A percentile compares a stretch with the other conserved stretches of the same genome.
Conservation (phyloP, 495 filamentous ascomycete genomes). For the Neurospora sp. region DNA sequence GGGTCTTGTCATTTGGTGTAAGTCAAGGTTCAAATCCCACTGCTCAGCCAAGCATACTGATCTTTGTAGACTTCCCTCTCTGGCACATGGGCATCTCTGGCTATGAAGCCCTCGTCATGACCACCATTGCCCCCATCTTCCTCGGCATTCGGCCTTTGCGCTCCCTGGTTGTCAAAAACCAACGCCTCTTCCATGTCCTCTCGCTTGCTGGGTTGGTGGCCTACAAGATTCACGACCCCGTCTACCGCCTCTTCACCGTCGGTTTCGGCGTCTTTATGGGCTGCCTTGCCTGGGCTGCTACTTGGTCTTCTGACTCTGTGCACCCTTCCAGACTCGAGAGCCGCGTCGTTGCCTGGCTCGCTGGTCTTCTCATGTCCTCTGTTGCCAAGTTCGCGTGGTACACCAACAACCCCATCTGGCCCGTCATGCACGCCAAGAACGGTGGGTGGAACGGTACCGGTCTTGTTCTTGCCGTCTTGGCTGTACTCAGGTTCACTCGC, state of each 20-base stretch:
- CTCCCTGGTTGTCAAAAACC: slow-evolving; percentile 53
- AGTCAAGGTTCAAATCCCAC: slow-evolving; percentile 22
- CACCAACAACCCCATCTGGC: slow-evolving; percentile 98
- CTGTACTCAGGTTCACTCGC: slow-evolving; percentile 61
- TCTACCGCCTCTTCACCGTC: slow-evolving; percentile 67
- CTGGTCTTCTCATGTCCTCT: slow-evolving; percentile 76
- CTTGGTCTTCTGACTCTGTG: slow-evolving; percentile 65
- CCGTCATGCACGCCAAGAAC: slow-evolving; percentile 77
- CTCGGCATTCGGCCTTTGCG: slow-evolving; percentile 63
- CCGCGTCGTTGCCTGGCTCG: slow-evolving; percentile 65
- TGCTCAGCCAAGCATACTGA: slow-evolving; percentile 11
- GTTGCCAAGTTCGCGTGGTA: slow-evolving; percentile 88
- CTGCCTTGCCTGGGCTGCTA: slow-evolving; percentile 74
- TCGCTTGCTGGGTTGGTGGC: slow-evolving; percentile 72
- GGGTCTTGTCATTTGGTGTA: slow-evolving; percentile 87
- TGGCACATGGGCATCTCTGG: slow-evolving; percentile 99
- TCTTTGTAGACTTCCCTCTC: slow-evolving; percentile 75
- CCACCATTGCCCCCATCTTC: slow-evolving; percentile 72
- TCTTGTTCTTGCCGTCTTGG: slow-evolving; percentile 61
- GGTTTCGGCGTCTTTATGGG: slow-evolving; percentile 67
- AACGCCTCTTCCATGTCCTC: slow-evolving; percentile 59
- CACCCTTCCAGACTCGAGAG: slow-evolving; percentile 68
- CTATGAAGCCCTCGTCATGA: slow-evolving; percentile 82
- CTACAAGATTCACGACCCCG: slow-evolving; percentile 64
- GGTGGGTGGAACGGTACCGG: slow-evolving; percentile 90